Evolutionary conservation across 2,329 filamentous ascomycete species (phyloP), one percentile per base, ranked within the genome.

Genomic region (Botrytis byssoidea): DNA sequence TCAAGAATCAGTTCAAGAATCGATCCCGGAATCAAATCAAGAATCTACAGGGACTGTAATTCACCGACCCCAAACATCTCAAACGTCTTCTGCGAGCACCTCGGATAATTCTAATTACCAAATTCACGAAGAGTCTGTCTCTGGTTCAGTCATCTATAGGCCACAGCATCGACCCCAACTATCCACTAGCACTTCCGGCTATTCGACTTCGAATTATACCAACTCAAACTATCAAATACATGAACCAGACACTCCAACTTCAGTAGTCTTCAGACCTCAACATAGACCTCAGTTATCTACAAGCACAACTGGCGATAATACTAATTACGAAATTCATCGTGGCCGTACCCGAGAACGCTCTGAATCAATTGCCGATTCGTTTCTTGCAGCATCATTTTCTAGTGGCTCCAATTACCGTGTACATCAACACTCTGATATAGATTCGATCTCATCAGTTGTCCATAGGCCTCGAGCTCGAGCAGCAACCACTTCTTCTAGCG

Each of bases 371-470:
- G 71, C 71, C 40, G 71, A 69, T 29, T 73, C 71, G 7, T 60
- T 37, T 77, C 78, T 46, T 75, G 71, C 32, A 42, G 48, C 64
- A 32, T 73, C 71, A 32, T 69, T 37, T 51, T 73, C 79, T 25
- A 76, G 77, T 68, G 75, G 78, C 55, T 79, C 78, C 64, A 90
- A 90, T 77, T 85, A 88, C 78, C 84, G 86, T 75, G 79, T 89
- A 37, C 80, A 88, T 64, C 85, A 84, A 63, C 83, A 84, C 64
- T 86, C 87, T 1, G 66, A 69, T 37, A 73, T 59, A 69, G 71
- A 69, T 37, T 89, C 88, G 0, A 85, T 85, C 25, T 67, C 73
- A 46, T 78, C 78, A 64, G 76, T 79, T 42, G 75, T 81, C 64
- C 79, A 82, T 72, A 81, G 81, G 65, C 81, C 82, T 63, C 74